A percentile compares a stretch with the other conserved stretches of the same genome.
Evolutionary conservation across 139 green algal genomes (phyloP).

Genomic region (Auxenochlorella protothecoides): DNA sequence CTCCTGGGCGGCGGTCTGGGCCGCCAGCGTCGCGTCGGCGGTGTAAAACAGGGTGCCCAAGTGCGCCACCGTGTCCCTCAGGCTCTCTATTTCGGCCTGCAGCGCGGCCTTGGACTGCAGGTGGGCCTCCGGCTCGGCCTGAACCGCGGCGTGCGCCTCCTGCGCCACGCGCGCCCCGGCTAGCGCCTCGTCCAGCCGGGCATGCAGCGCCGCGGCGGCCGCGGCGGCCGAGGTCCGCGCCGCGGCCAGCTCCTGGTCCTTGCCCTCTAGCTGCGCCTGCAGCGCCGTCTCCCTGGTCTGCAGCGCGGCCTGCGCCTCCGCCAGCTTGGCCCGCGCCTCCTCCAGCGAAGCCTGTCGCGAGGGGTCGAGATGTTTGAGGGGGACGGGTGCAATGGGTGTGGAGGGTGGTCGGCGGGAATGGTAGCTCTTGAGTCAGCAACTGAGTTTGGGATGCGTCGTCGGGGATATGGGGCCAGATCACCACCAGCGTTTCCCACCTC

Average conservation of each 20-base stretch:
- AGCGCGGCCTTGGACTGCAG: background rate
- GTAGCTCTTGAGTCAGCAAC: too few relatives aligned
- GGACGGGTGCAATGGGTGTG: too few relatives aligned
- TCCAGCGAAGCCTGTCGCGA: too few relatives aligned
- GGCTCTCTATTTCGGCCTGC: constrained; percentile 1
- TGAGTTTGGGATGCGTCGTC: too few relatives aligned
- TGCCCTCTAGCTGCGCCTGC: constrained; percentile 3
- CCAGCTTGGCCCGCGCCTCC: too few relatives aligned
- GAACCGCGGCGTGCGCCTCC: background rate
- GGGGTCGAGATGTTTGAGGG: too few relatives aligned
- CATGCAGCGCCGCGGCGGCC: background rate
- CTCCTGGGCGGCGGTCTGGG: too few relatives aligned
- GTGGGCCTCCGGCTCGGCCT: background rate
- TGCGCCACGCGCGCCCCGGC: background rate
- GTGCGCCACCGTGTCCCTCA: constrained; percentile 9
- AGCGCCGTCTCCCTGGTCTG: background rate
- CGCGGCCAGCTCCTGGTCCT: background rate
- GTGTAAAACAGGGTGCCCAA: background rate
- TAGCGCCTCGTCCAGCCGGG: background rate
- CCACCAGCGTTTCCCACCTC: too few relatives aligned
- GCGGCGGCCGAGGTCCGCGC: background rate
- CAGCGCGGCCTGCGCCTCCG: too few relatives aligned
- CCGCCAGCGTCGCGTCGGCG: too few relatives aligned
- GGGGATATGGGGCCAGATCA: too few relatives aligned
- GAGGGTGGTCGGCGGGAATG: too few relatives aligned